These are phyloP conservation scores for Ilyonectria robusta DNA, from an alignment of 2,329 filamentous ascomycete species.

Conservation along the genomic window DNA sequence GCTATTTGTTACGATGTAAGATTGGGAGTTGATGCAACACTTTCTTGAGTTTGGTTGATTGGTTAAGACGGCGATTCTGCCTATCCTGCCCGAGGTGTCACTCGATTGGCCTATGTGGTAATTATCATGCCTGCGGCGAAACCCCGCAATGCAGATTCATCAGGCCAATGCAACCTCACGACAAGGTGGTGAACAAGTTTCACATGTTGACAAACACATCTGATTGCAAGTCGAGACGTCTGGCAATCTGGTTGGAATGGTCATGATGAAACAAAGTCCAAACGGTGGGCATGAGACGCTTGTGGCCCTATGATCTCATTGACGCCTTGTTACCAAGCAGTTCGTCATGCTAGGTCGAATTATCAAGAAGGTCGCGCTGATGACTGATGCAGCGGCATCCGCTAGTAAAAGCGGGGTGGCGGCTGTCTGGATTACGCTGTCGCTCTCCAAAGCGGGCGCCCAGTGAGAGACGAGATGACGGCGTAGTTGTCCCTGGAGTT, in stretches of 20 bases:
- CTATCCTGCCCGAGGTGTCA: too few species aligned
- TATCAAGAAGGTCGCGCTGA: constrained; percentile 37
- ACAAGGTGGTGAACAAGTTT: background rate
- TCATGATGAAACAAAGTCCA: background rate
- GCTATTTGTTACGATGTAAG: background rate
- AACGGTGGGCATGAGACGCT: background rate
- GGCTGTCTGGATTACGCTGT: constrained; percentile 41
- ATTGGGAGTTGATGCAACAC: background rate
- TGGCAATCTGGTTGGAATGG: background rate
- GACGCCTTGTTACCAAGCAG: constrained; percentile 24
- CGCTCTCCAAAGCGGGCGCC: constrained; percentile 43
- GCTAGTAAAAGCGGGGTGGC: constrained; percentile 41
- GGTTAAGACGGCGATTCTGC: background rate
- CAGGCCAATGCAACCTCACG: too few species aligned
- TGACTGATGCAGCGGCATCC: constrained; percentile 37
- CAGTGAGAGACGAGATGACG: constrained; percentile 1
- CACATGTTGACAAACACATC: background rate
- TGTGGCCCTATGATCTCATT: background rate
- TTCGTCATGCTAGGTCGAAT: constrained; percentile 32
- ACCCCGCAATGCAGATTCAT: too few species aligned
- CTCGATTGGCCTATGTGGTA: background rate
- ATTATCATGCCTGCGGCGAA: too few species aligned
- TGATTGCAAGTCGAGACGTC: background rate
- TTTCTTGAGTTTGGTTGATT: background rate
- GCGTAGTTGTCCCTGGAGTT: background rate